Conservation (phyloP, 75 land plant genomes). For the Sequoiadendron giganteum region DNA sequence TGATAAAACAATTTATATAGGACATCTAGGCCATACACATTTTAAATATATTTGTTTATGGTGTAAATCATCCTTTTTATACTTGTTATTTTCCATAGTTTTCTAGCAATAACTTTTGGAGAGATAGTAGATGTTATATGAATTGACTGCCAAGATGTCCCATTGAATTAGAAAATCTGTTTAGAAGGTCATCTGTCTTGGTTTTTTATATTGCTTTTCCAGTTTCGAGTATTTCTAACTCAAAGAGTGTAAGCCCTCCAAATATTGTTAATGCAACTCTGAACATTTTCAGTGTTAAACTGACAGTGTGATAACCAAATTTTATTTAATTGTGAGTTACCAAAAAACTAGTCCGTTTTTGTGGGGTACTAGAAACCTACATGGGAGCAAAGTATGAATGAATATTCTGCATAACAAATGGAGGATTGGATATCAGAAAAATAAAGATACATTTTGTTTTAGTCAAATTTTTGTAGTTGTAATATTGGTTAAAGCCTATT, state of each 20-base stretch:
- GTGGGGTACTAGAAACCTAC: not conserved
- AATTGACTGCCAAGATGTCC: not conserved
- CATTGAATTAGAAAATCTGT: not conserved
- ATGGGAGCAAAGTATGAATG: not conserved
- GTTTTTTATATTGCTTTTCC: not conserved
- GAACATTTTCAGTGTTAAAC: not conserved
- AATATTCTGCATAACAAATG: not conserved
- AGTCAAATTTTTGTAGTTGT: not conserved
- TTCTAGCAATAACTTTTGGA: not conserved
- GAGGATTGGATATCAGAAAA: not conserved
- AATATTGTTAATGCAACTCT: not conserved
- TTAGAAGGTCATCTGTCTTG: not conserved
- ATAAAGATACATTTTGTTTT: not conserved
- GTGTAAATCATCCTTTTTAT: not conserved
- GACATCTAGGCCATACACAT: not conserved
- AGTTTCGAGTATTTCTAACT: not conserved
- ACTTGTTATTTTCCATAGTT: not conserved
- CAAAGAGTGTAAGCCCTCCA: not conserved
- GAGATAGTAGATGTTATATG: not conserved
- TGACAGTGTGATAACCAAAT: not conserved
- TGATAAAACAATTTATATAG: not conserved
- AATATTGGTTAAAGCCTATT: not conserved
- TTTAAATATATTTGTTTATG: not conserved
- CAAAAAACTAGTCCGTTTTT: not conserved
- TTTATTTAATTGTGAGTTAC: not conserved